These are phyloP conservation scores for Plectranthus barbatus DNA, from an alignment of 257 asterid species.

Conservation along the genomic window DNA sequence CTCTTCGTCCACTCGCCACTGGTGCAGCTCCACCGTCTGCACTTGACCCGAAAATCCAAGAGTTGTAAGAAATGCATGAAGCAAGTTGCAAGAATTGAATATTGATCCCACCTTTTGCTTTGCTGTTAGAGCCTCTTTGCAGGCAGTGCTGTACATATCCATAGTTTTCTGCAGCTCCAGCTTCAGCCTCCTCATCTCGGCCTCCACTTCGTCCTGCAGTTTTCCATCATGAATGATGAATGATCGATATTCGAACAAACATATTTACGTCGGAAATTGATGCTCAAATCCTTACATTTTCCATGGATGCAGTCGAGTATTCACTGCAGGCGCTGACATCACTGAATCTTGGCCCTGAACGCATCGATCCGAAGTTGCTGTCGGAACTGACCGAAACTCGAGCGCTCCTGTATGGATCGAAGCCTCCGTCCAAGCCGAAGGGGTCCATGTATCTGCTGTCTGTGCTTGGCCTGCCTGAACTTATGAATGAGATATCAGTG, in stretches of 20 bases:
- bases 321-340: slow-evolving; percentile 42
- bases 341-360: slow-evolving; percentile 29
- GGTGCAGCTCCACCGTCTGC: slow-evolving; percentile 72
- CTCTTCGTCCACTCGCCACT: slow-evolving; percentile 80
- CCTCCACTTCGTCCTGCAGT: slow-evolving; percentile 79
- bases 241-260: neutral
- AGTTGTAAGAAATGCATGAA: neutral
- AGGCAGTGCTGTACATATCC: slow-evolving; percentile 87
- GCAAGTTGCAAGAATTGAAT: neutral
- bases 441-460: slow-evolving; percentile 38
- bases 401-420: slow-evolving; percentile 34
- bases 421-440: slow-evolving; percentile 20
- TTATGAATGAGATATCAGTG: slow-evolving; percentile 52
- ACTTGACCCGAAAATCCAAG: neutral
- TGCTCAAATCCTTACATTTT: slow-evolving; percentile 40
- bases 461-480: slow-evolving; percentile 55
- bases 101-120: slow-evolving; percentile 53
- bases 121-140: slow-evolving; percentile 78
- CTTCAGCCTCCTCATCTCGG: slow-evolving; percentile 89
- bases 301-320: slow-evolving; percentile 56
- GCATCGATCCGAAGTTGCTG: slow-evolving; percentile 42
- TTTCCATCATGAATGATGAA: neutral
- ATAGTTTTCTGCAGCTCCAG: slow-evolving; percentile 72
- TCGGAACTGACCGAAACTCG: slow-evolving; percentile 58
- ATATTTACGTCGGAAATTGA: neutral